A percentile compares a stretch with the other conserved stretches of the same genome.
Evolutionary conservation across 495 filamentous ascomycete genomes (phyloP).

Genomic region (Penicillium psychrofluorescens): DNA sequence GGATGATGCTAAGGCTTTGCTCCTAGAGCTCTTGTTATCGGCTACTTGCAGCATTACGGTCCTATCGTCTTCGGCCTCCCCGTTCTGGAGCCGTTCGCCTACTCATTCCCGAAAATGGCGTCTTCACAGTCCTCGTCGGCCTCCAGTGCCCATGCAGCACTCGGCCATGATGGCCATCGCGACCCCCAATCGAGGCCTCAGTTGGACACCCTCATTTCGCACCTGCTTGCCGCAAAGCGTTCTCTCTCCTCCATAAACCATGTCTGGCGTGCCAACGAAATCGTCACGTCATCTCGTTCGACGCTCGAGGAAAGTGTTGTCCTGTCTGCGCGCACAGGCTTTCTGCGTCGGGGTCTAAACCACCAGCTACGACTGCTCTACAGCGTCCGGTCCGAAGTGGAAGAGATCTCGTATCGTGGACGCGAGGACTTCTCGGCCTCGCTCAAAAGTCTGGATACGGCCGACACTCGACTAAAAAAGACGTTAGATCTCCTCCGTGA

Average conservation of each 20-base stretch:
- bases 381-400: slow-evolving; percentile 56
- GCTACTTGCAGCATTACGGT: too few relatives aligned
- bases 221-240: slow-evolving; percentile 84
- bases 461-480: slow-evolving; percentile 60
- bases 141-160: slow-evolving; percentile 9
- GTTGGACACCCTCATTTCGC: slow-evolving; percentile 67
- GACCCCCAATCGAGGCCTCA: slow-evolving; percentile 15
- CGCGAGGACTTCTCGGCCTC: slow-evolving; percentile 54
- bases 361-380: slow-evolving; percentile 65
- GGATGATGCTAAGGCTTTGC: too few relatives aligned
- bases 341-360: slow-evolving; percentile 63
- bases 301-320: slow-evolving; percentile 76
- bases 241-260: slow-evolving; percentile 80
- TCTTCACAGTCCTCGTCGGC: slow-evolving; percentile 23
- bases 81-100: background rate
- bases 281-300: slow-evolving; percentile 67
- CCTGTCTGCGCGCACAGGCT: slow-evolving; percentile 67
- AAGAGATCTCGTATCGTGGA: slow-evolving; percentile 43
- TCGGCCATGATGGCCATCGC: background rate
- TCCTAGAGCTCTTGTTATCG: too few relatives aligned
- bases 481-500: slow-evolving; percentile 64
- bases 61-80: background rate
- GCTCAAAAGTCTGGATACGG: slow-evolving; percentile 64
- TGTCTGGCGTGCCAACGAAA: slow-evolving; percentile 81
- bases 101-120: slow-evolving; percentile 17